phyloP scores from a whole-genome alignment of 441 rosid genomes.

The Pelargonium citronellum region DNA sequence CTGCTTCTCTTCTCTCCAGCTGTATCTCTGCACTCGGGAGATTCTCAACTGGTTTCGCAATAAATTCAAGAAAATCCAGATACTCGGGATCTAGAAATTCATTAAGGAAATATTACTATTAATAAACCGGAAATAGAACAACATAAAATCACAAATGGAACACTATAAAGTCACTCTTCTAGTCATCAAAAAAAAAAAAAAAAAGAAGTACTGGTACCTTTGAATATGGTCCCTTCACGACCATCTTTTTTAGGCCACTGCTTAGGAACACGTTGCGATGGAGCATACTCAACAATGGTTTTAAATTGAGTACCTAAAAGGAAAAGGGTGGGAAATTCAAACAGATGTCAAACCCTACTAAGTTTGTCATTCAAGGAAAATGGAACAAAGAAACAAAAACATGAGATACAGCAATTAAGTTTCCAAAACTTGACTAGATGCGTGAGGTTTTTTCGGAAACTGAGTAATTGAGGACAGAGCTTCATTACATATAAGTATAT shows the following conservation, averaged over 20 bases:
- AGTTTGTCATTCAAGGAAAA: not conserved
- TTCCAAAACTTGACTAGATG: too few relatives aligned
- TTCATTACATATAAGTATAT: constrained; percentile 3
- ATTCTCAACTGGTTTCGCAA: constrained; percentile 67
- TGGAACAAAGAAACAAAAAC: not conserved
- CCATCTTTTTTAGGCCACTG: constrained; percentile 56
- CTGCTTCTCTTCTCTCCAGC: constrained; percentile 73
- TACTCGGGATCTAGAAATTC: constrained; percentile 58
- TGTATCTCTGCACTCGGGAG: constrained; percentile 89
- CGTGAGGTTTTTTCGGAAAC: too few relatives aligned
- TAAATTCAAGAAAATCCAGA: constrained; percentile 63
- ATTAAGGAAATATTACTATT: constrained; percentile 23
- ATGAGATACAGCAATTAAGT: not conserved
- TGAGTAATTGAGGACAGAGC: not conserved
- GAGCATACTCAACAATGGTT: constrained; percentile 63
- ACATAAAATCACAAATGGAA: constrained; percentile 15
- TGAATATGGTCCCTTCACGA: constrained; percentile 60
- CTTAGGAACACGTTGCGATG: constrained; percentile 64
- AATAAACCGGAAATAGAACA: not conserved
- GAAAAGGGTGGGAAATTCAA: constrained; percentile 2
- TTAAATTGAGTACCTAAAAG: constrained; percentile 59
- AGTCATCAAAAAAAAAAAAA: too few relatives aligned
- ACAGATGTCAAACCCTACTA: not conserved
- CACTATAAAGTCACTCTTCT: not conserved
- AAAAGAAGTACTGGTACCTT: constrained; percentile 33